These are phyloP conservation scores for Xylaria sp. DNA, from an alignment of 2,329 filamentous ascomycete species.

Conservation along the genomic window DNA sequence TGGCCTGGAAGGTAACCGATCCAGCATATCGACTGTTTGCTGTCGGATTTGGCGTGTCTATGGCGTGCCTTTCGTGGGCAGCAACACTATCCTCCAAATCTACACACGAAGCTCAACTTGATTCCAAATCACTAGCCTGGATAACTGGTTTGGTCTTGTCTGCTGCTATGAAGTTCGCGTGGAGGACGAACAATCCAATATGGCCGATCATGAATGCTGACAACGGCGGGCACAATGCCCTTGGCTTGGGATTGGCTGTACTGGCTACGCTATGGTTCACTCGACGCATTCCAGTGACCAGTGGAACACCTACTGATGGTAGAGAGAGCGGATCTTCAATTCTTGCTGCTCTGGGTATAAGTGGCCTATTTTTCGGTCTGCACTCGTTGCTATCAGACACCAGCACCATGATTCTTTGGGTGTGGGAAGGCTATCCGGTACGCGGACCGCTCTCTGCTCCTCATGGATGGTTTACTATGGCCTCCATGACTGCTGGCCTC, in stretches of 20 bases:
- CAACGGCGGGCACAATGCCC: slow-evolving; percentile 93
- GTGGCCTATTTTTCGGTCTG: slow-evolving; percentile 85
- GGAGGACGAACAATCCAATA: slow-evolving; percentile 93
- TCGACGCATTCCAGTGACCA: slow-evolving; percentile 66
- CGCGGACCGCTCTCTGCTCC: slow-evolving; percentile 87
- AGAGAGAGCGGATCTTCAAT: slow-evolving; percentile 71
- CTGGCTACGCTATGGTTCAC: slow-evolving; percentile 81
- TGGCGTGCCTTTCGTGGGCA: slow-evolving; percentile 85
- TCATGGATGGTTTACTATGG: slow-evolving; percentile 88
- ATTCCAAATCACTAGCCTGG: slow-evolving; percentile 84
- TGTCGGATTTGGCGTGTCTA: slow-evolving; percentile 81
- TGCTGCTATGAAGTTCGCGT: slow-evolving; percentile 90
- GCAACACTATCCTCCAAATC: slow-evolving; percentile 84
- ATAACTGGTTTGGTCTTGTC: slow-evolving; percentile 84
- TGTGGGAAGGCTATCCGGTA: slow-evolving; percentile 95
- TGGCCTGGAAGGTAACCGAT: slow-evolving; percentile 79
- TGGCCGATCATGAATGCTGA: slow-evolving; percentile 92
- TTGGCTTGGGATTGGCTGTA: slow-evolving; percentile 79
- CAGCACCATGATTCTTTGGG: slow-evolving; percentile 99
- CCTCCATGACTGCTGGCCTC: slow-evolving; percentile 86
- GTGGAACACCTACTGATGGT: slow-evolving; percentile 48
- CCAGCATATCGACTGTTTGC: slow-evolving; percentile 82
- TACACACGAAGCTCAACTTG: slow-evolving; percentile 76
- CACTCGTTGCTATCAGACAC: slow-evolving; percentile 96
- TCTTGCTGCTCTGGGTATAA: slow-evolving; percentile 80